Evolutionary conservation across 805 yeast species (phyloP).

Genomic region (Metschnikowia drakensbergensis): DNA sequence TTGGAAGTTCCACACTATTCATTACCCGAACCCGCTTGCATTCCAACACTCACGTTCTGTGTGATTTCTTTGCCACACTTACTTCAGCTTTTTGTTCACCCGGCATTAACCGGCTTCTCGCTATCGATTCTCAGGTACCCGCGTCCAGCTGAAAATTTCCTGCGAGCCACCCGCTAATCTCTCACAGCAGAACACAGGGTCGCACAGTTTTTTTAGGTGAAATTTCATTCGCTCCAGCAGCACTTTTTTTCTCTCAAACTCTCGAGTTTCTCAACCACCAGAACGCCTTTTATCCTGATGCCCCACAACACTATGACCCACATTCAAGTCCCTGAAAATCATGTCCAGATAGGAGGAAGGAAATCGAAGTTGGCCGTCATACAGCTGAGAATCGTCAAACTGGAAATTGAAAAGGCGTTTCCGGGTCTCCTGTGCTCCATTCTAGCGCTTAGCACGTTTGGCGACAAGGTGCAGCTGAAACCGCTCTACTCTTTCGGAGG

Average conservation of each 20-base stretch:
- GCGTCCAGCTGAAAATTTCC: conserved; percentile 2
- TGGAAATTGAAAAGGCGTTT: conserved; percentile 51
- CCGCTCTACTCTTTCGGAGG: conserved; percentile 96
- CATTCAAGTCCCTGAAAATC: conserved; percentile 25
- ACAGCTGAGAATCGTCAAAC: conserved; percentile 75
- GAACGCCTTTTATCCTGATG: conserved; percentile 11
- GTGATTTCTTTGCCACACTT: neutral
- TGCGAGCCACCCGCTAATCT: neutral
- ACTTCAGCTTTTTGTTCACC: neutral
- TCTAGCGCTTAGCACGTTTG: conserved; percentile 77
- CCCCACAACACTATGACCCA: conserved; percentile 22
- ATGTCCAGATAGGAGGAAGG: conserved; percentile 76
- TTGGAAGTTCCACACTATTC: neutral
- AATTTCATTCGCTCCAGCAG: conserved; percentile 4
- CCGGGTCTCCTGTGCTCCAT: conserved; percentile 73
- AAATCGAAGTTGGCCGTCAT: conserved; percentile 82
- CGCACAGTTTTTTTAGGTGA: conserved; percentile 2
- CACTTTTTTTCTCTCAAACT: conserved; percentile 3
- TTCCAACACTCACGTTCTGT: neutral
- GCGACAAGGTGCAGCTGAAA: conserved; percentile 79
- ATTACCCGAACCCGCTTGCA: neutral
- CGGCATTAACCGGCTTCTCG: neutral
- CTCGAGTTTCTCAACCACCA: conserved; percentile 4
- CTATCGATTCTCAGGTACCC: neutral
- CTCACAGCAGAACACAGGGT: neutral